Evolutionary conservation across 2,329 filamentous ascomycete species (phyloP), one percentile per base, ranked within the genome.

Genomic region (Tolypocladium album): DNA sequence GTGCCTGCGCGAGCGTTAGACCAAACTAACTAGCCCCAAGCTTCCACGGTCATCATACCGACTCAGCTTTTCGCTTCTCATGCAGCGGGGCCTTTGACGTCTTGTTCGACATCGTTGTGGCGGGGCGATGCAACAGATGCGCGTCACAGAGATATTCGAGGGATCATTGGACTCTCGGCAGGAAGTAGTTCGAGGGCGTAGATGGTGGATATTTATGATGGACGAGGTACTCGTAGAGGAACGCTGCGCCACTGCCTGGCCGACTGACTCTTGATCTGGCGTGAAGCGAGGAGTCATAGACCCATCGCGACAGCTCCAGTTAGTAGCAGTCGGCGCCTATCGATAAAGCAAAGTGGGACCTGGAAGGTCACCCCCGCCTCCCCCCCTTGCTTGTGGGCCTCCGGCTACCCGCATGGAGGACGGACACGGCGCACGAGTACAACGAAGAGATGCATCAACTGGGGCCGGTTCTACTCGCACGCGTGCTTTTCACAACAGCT

Each of bases 51-150:
- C 24, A 38, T 61, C 82, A 62, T 83, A 93, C 90, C 62, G 89
- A 85, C 77, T 97, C 92, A 66, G 92, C 92, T 76, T 90, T 91
- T 66, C 90, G 88, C 74, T 89, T 85, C 75, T 96, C 92, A 69
- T 90, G 86, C 47, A 84, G 82, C 61, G 87, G 83, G 69, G 86
- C 82, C 72, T 87, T 89, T 61, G 75, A 72, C 66, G 76, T 67
- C 75, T 80, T 84, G 60, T 69, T 75, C 52, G 82, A 75, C 84
- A 86, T 87, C 62, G 59, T 75, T 66, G 67, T 63, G 56, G 61
- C 65, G 64, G 65, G 62, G 63, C 60, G 57, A 66, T 66, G 66
- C 62, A 60, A 64, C 58, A 39, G 58, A 47, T 43, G 62, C 39
- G 53, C 45, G 60, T 62, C 58, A 64, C 59, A 62, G 36, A 34